Percentiles rank a stretch among this genome's conserved stretches.
These are phyloP conservation scores for Saccharomyces hybrid DNA, from an alignment of 1,139 yeast species.

Conservation along the genomic window DNA sequence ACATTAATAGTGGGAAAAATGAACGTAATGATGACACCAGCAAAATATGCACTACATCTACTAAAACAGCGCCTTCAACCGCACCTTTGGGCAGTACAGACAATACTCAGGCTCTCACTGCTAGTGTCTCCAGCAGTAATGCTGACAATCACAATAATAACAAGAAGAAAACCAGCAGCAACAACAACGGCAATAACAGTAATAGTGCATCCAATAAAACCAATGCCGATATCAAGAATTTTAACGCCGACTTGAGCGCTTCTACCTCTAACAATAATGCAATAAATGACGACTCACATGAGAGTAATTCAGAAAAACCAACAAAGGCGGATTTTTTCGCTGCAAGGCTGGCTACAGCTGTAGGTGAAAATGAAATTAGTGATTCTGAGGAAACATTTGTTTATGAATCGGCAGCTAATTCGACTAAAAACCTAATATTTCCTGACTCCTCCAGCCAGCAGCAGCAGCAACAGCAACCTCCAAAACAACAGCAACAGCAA, in stretches of 20 bases:
- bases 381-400: conserved; percentile 94
- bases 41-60: not conserved
- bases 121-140: not conserved
- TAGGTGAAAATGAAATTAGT: conserved; percentile 77
- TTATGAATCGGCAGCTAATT: conserved; percentile 51
- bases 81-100: not conserved
- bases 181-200: conserved; percentile 2
- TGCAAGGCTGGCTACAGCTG: conserved; percentile 88
- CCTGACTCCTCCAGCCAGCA: conserved; percentile 15
- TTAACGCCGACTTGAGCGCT: not conserved
- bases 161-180: not conserved
- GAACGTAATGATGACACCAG: not conserved
- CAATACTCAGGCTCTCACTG: not conserved
- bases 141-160: not conserved
- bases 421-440: conserved; percentile 33
- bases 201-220: conserved; percentile 2
- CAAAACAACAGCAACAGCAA: conserved; percentile 1
- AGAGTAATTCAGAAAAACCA: conserved; percentile 20
- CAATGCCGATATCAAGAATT: not conserved
- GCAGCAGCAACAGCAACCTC: conserved; percentile 3
- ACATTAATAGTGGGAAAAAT: not conserved
- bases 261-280: not conserved
- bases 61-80: not conserved
- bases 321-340: conserved; percentile 89
- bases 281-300: conserved; percentile 4